These are phyloP conservation scores for Aspergillus sp. DNA, from an alignment of 2,329 filamentous ascomycete species.

Conservation along the genomic window DNA sequence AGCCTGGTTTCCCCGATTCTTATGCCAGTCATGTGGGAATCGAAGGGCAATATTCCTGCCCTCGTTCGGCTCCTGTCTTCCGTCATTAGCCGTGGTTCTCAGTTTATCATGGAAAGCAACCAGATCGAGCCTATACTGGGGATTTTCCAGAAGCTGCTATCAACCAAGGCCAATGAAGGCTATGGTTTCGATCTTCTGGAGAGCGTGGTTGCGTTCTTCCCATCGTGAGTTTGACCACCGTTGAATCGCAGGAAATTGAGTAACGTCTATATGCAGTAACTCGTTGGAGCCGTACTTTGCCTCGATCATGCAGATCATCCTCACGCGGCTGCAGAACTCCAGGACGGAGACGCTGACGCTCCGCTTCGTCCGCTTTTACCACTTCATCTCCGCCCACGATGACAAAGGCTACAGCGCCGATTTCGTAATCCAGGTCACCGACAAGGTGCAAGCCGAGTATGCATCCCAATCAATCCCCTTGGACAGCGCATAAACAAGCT, in stretches of 20 bases:
- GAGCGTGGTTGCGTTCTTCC: constrained; percentile 62
- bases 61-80: constrained; percentile 75
- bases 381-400: constrained; percentile 71
- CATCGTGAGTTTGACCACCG: constrained; percentile 62
- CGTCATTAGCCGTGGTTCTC: constrained; percentile 67
- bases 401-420: constrained; percentile 82
- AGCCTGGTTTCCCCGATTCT: constrained; percentile 69
- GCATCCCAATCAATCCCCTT: constrained; percentile 12
- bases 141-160: constrained; percentile 86
- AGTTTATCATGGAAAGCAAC: constrained; percentile 64
- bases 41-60: constrained; percentile 84
- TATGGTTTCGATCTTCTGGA: constrained; percentile 89
- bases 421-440: constrained; percentile 79
- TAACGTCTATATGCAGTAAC: too few relatives aligned
- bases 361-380: constrained; percentile 88
- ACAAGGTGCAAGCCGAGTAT: constrained; percentile 63
- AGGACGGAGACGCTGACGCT: constrained; percentile 77
- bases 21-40: constrained; percentile 78
- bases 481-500: background rate
- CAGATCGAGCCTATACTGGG: constrained; percentile 83
- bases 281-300: constrained; percentile 68
- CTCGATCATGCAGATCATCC: constrained; percentile 70
- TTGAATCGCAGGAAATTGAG: too few relatives aligned
- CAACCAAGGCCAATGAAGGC: constrained; percentile 71
- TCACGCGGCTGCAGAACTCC: constrained; percentile 60